Evolutionary conservation across 331 rosid genomes (phyloP), one percentile per base, ranked within the genome.

Genomic region (Cydonia oblonga): DNA sequence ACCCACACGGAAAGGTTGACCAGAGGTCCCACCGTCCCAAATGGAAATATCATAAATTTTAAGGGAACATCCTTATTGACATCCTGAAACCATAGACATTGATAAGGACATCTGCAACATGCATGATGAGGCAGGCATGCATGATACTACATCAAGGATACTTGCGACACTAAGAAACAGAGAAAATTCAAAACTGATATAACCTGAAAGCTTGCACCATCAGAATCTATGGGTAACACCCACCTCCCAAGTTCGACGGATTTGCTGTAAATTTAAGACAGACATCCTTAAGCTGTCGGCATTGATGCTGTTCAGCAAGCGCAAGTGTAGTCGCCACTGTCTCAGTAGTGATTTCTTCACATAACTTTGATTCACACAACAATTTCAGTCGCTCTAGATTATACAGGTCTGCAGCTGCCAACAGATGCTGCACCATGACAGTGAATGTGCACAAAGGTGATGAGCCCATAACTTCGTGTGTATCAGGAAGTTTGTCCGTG

Each of bases 341-440:
- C 22, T 92, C 96, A 23, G 82, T 87, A 68, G 76, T 87, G 71
- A 92, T 86, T 70, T 82, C 96, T 61, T 86, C 88, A 76, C 90
- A 88, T 83, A 92, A 85, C 80, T 86, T 89, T 57, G 96, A 86
- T 86, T 92, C 96, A 51, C 98, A 92, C 71, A 90, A 80, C 66
- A 82, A 61, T 77, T 88, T 92, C 78, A 92, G 86, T 71, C 98
- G 88, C 72, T 92, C 98, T 74, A 92, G 86, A 78, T 89, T 86
- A 78, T 92, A 92, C 32, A 87, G 89, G 82, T 92, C 98, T 63
- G 96, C 96, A 78, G 90, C 93, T 76, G 98, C 96, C 84, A 92
- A 84, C 44, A 92, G 88, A 90, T 92, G 96, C 77, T 92, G 98
- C 84, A 90, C 91, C 96, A 92, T 86, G 77, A 89, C 87, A 56